Conservation (phyloP, 805 yeast species). For the Pichia rugopelliculosa region DNA sequence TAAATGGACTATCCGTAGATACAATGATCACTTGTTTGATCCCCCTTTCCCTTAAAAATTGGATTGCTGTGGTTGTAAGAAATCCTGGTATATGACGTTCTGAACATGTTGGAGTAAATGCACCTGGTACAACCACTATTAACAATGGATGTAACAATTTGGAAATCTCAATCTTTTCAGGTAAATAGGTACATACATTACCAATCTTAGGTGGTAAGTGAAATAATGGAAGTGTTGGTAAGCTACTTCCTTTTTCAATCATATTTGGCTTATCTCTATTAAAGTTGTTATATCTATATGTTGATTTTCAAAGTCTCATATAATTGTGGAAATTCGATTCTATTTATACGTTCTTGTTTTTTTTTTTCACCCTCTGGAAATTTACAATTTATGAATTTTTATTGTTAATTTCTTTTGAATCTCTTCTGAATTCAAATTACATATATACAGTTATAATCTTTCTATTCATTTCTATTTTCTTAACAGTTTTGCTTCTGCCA, state of each 20-base stretch:
- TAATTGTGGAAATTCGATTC: too few species aligned
- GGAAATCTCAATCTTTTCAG: slow-evolving; percentile 3
- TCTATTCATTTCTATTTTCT: too few species aligned
- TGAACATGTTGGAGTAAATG: slow-evolving; percentile 44
- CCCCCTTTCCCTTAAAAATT: slow-evolving; percentile 31
- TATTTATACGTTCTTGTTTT: too few species aligned
- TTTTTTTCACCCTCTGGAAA: too few species aligned
- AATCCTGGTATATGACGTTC: slow-evolving; percentile 37
- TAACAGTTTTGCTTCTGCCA: too few species aligned
- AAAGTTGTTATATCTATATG: too few species aligned
- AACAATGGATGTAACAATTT: slow-evolving; percentile 8
- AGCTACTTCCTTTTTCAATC: not conserved
- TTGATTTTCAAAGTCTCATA: too few species aligned
- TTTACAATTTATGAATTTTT: too few species aligned
- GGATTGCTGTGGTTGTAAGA: slow-evolving; percentile 25
- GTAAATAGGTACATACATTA: slow-evolving; percentile 7
- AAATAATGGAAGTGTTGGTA: slow-evolving; percentile 2
- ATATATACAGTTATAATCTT: too few species aligned
- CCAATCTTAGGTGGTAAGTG: slow-evolving; percentile 8
- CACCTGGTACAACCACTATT: slow-evolving; percentile 43
- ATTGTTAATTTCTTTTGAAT: too few species aligned
- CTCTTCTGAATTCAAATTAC: too few species aligned
- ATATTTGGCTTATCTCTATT: not conserved
- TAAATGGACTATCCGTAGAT: slow-evolving; percentile 38
- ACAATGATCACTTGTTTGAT: slow-evolving; percentile 32